Percentiles rank a stretch among this genome's conserved stretches.
Conservation (phyloP, 129 eudicot genomes). For the Helichrysum umbraculigerum region DNA sequence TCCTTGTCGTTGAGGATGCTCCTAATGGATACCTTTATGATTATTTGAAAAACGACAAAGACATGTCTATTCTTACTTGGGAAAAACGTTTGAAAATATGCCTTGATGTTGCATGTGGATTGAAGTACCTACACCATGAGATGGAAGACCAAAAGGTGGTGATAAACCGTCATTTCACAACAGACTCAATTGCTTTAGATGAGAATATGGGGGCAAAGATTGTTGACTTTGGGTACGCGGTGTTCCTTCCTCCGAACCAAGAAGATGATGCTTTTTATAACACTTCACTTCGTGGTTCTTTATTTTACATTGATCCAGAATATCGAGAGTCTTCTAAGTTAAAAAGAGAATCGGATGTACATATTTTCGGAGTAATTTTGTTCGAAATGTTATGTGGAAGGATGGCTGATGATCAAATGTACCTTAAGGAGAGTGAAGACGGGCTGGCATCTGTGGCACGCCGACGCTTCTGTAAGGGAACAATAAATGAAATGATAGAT, state of each 20-base stretch:
- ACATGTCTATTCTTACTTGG: not conserved
- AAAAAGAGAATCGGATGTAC: not conserved
- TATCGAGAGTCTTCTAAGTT: too few species aligned
- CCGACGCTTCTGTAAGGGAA: not conserved
- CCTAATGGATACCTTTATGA: not conserved
- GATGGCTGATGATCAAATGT: rapidly evolving
- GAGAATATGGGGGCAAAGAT: too few species aligned
- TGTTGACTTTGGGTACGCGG: too few species aligned
- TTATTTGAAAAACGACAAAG: not conserved
- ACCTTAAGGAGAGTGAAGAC: not conserved
- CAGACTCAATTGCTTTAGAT: not conserved
- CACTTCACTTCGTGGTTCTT: too few species aligned
- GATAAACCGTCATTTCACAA: constrained; percentile 20
- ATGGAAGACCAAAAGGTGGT: not conserved
- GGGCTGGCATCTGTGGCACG: not conserved
- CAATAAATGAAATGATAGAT: not conserved
- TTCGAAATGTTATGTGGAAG: not conserved
- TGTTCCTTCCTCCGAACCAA: too few species aligned
- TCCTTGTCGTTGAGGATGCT: not conserved
- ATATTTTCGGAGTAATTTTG: not conserved
- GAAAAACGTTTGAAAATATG: not conserved
- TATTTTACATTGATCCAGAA: too few species aligned
- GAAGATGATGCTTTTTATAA: too few species aligned
- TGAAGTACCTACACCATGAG: not conserved
- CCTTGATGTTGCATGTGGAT: constrained; percentile 12